phyloP scores from a whole-genome alignment of 2,329 filamentous ascomycete species.

The Lanzia echinophila region DNA sequence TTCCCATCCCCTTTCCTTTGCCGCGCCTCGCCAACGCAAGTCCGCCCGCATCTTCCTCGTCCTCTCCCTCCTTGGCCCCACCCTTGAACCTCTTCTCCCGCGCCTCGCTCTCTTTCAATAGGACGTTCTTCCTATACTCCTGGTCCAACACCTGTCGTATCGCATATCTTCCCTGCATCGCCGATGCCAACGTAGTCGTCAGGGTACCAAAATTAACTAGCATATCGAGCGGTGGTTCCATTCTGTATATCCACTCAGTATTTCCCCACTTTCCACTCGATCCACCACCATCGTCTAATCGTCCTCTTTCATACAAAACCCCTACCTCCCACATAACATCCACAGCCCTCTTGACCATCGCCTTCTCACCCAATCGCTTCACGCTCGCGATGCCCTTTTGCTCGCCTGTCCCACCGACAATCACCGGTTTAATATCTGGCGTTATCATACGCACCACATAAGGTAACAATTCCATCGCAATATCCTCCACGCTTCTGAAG shows the following conservation, averaged over 20 bases:
- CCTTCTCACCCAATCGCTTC: slow-evolving; percentile 76
- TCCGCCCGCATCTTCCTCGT: slow-evolving; percentile 7
- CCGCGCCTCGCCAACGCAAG: neutral
- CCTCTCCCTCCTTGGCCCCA: slow-evolving; percentile 35
- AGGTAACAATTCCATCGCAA: slow-evolving; percentile 77
- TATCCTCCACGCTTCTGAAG: slow-evolving; percentile 71
- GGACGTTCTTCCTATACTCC: slow-evolving; percentile 71
- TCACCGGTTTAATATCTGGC: slow-evolving; percentile 84
- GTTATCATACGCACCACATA: slow-evolving; percentile 78
- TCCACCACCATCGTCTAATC: slow-evolving; percentile 51
- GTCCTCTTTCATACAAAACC: slow-evolving; percentile 72
- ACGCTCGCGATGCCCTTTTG: slow-evolving; percentile 71
- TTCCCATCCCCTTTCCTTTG: neutral
- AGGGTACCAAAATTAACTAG: slow-evolving; percentile 66
- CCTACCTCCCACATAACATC: slow-evolving; percentile 77
- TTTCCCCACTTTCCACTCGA: slow-evolving; percentile 47
- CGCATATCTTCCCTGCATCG: slow-evolving; percentile 77
- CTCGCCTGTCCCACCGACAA: slow-evolving; percentile 65
- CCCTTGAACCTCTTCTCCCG: slow-evolving; percentile 58
- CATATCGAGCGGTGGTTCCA: slow-evolving; percentile 87
- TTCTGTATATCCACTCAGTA: slow-evolving; percentile 75
- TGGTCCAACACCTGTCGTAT: slow-evolving; percentile 90
- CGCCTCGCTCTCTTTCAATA: slow-evolving; percentile 57
- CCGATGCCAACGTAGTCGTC: slow-evolving; percentile 45
- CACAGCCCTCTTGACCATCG: slow-evolving; percentile 72